Evolutionary conservation across 2,329 filamentous ascomycete species (phyloP), one percentile per base, ranked within the genome.

Genomic region (Lachnellula willkommii): DNA sequence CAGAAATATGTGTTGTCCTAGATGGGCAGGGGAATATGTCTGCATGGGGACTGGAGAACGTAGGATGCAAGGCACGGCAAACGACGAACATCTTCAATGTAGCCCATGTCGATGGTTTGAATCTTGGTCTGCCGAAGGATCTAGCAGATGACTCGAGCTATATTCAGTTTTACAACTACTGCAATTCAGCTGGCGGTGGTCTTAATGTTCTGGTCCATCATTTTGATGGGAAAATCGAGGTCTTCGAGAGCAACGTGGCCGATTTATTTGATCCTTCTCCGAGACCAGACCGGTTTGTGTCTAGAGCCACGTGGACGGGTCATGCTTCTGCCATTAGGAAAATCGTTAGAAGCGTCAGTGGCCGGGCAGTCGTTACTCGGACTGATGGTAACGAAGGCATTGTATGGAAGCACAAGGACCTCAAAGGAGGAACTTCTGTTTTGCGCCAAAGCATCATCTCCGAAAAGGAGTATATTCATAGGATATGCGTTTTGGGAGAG

Each of bases 11-110:
- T 63, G 79, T 97, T 24, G 84, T 93, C 8, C 77, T 96, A 48
- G 90, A 97, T 71, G 85, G 86, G n/a, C 77, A 80, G 48, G 93
- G 93, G 1, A 85, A 86, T 62, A 90, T 97, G 87, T 91, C 89
- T 42, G 90, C 90, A 0, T 96, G 93, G 89, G 93, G 90, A 0
- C 74, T 99, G 54, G 92, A 97, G 70, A 92, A 93, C 66, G 81
- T 95, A 20, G 87, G 88, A 37, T 85, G 82, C 64, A 90, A 86
- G 66, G 76, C 79, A 35, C 83, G 82, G 62, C 82, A 82, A 57
- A 77, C 80, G 4, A 78, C 83, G 28, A 84, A 85, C 59, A 82
- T 93, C n/a, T 95, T 94, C 75, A 94, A 90, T 67, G 85, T 96
- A 63, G 84, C 90, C 1, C 89, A 95, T 66, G 81, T 92, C 26